Percentiles rank a stretch among this genome's conserved stretches.
phyloP scores from a whole-genome alignment of 352 stramenopile species.

The Phytopythium montanum region DNA sequence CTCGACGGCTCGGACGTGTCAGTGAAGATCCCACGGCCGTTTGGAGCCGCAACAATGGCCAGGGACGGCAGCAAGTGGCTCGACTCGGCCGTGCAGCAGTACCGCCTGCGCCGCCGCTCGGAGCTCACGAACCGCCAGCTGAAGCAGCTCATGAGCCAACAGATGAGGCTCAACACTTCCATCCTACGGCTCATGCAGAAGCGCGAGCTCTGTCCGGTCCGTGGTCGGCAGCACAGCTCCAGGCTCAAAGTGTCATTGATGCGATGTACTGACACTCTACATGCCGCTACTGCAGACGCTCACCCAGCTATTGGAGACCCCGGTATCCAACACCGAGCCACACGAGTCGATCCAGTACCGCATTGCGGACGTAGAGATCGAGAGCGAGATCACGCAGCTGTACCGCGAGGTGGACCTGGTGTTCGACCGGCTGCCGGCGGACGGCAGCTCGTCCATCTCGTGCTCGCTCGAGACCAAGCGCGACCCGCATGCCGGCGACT shows the following conservation, averaged over 20 bases:
- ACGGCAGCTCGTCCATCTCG: slow-evolving; percentile 1
- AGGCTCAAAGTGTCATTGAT: not conserved
- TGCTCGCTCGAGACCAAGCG: slow-evolving; percentile 7
- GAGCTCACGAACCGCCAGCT: slow-evolving; percentile 23
- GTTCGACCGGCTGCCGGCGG: not conserved
- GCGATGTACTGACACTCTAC: not conserved
- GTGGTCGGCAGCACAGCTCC: not conserved
- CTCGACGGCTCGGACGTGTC: not conserved
- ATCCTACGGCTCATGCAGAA: slow-evolving; percentile 14
- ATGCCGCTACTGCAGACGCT: not conserved
- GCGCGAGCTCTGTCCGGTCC: slow-evolving; percentile 10
- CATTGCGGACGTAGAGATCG: slow-evolving; percentile 4
- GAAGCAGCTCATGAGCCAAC: slow-evolving; percentile 9
- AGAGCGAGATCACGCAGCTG: slow-evolving; percentile 9
- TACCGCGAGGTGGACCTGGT: slow-evolving; percentile 9
- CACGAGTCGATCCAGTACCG: not conserved
- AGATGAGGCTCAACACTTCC: slow-evolving; percentile 11
- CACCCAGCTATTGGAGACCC: not conserved
- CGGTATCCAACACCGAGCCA: not conserved
- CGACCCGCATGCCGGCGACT: not conserved
- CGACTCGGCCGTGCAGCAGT: slow-evolving; percentile 6
- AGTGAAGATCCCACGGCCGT: not conserved
- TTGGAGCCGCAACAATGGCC: not conserved
- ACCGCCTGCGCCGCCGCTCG: slow-evolving; percentile 8
- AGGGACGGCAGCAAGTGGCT: slow-evolving; percentile 11